Evolutionary conservation across 495 filamentous ascomycete genomes (phyloP).

Genomic region (Bathelium albidoporum): DNA sequence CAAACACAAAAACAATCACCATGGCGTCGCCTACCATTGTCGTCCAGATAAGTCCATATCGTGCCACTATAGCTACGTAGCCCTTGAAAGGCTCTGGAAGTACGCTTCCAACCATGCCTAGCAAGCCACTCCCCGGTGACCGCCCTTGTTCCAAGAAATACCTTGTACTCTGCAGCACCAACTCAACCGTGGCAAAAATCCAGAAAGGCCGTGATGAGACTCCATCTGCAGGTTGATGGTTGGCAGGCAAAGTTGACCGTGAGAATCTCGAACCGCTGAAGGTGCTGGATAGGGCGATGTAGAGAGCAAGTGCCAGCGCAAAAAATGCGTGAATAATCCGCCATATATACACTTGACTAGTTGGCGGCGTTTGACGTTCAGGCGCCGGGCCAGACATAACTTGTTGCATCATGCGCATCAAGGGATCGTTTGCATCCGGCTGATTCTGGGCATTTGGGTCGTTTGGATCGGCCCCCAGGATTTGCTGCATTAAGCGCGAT

Average conservation of each 20-base stretch:
- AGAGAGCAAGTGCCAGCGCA: slow-evolving; percentile 58
- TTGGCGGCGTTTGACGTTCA: slow-evolving; percentile 29
- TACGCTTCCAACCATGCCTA: slow-evolving; percentile 47
- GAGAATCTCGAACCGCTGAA: slow-evolving; percentile 43
- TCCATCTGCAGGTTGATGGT: slow-evolving; percentile 16
- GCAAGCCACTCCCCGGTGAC: slow-evolving; percentile 37
- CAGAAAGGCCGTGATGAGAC: slow-evolving; percentile 44
- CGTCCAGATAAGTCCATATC: slow-evolving; percentile 59
- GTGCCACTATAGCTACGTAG: slow-evolving; percentile 47
- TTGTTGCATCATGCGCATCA: slow-evolving; percentile 51
- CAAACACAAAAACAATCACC: slow-evolving; percentile 68
- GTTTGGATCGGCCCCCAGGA: background rate
- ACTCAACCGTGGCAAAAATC: slow-evolving; percentile 71
- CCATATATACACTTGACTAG: slow-evolving; percentile 53
- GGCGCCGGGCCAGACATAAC: slow-evolving; percentile 37
- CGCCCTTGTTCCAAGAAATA: slow-evolving; percentile 51
- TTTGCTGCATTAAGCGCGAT: background rate
- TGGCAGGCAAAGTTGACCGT: slow-evolving; percentile 34
- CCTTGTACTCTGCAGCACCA: slow-evolving; percentile 57
- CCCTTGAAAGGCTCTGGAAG: slow-evolving; percentile 47
- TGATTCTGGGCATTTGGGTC: slow-evolving; percentile 1
- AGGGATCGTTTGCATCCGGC: slow-evolving; percentile 42
- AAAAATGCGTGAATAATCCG: slow-evolving; percentile 66
- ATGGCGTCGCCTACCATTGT: slow-evolving; percentile 55
- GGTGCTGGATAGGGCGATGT: slow-evolving; percentile 50